Evolutionary conservation across 805 yeast genomes (phyloP).

Genomic region (Starmerella kuoi): DNA sequence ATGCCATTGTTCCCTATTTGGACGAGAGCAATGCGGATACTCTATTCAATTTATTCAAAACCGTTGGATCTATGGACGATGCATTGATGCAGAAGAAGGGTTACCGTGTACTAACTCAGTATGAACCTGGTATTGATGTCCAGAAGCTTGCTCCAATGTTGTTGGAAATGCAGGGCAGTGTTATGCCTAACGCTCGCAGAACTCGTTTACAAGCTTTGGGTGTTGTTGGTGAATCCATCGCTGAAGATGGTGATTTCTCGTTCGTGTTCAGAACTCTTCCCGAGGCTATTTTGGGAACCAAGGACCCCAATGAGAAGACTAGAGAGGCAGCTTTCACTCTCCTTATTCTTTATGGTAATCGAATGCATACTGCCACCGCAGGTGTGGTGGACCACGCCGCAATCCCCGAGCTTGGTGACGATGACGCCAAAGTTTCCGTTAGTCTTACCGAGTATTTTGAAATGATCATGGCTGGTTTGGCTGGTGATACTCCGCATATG

Average conservation of each 20-base stretch:
- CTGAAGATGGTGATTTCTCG: conserved; percentile 44
- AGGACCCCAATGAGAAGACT: conserved; percentile 85
- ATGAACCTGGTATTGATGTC: conserved; percentile 51
- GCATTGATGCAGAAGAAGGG: conserved; percentile 78
- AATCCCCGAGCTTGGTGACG: conserved; percentile 52
- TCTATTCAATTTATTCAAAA: conserved; percentile 19
- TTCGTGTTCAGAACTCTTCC: conserved; percentile 75
- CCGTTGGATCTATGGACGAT: conserved; percentile 22
- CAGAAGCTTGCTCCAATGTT: conserved; percentile 35
- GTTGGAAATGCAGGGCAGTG: conserved; percentile 33
- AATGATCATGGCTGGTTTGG: conserved; percentile 91
- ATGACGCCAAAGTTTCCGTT: conserved; percentile 52
- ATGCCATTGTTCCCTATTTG: conserved; percentile 73
- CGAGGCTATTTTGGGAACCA: conserved; percentile 80
- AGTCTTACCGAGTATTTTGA: conserved; percentile 73
- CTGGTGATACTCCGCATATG: conserved; percentile 90
- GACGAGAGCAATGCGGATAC: conserved; percentile 26
- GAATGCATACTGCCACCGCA: conserved; percentile 42
- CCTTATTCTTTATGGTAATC: conserved; percentile 66
- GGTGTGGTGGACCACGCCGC: conserved; percentile 53
- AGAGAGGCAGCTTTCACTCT: conserved; percentile 68
- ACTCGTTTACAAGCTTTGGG: conserved; percentile 61
- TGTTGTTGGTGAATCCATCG: conserved; percentile 48
- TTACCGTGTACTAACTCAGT: conserved; percentile 51
- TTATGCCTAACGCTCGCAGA: conserved; percentile 66